Evolutionary conservation across 2,329 filamentous ascomycete genomes (phyloP).

Genomic region (Daldinia sp.): DNA sequence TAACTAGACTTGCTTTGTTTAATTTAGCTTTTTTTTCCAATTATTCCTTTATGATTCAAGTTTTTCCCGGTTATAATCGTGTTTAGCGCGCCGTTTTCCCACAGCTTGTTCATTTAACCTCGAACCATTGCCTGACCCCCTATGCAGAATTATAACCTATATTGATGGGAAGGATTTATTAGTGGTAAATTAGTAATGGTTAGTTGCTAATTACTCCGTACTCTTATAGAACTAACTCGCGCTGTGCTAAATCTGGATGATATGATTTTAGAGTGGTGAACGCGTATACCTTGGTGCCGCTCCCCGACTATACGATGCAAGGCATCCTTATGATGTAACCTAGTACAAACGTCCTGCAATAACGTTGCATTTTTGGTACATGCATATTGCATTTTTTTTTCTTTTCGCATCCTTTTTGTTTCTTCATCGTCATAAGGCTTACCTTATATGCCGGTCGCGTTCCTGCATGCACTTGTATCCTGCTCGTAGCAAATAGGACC

Average conservation of each 20-base stretch:
- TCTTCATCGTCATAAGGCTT: conserved; percentile 14
- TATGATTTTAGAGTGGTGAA: conserved; percentile 13
- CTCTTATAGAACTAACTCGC: conserved; percentile 6
- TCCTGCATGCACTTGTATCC: conserved; percentile 27
- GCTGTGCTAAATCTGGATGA: conserved; percentile 25
- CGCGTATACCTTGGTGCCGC: conserved; percentile 14
- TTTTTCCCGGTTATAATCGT: not conserved
- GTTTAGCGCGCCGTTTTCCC: not conserved
- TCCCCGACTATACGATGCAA: conserved; percentile 31
- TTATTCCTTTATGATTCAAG: no score
- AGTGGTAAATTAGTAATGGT: conserved; percentile 1
- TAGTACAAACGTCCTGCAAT: conserved; percentile 19
- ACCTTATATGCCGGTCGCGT: conserved; percentile 21
- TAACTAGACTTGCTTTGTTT: not conserved
- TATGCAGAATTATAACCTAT: not conserved
- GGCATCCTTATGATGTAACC: conserved; percentile 24
- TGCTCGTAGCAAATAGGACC: not conserved
- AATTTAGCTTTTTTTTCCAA: not conserved
- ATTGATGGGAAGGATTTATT: not conserved
- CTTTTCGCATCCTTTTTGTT: not conserved
- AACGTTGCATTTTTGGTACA: conserved; percentile 28
- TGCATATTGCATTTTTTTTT: not conserved
- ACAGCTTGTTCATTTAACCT: not conserved
- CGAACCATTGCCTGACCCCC: not conserved
- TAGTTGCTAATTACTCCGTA: not conserved